Base-by-base conservation (phyloP, 2,329 filamentous ascomycete genomes). In the Colletotrichum tanaceti region DNA sequence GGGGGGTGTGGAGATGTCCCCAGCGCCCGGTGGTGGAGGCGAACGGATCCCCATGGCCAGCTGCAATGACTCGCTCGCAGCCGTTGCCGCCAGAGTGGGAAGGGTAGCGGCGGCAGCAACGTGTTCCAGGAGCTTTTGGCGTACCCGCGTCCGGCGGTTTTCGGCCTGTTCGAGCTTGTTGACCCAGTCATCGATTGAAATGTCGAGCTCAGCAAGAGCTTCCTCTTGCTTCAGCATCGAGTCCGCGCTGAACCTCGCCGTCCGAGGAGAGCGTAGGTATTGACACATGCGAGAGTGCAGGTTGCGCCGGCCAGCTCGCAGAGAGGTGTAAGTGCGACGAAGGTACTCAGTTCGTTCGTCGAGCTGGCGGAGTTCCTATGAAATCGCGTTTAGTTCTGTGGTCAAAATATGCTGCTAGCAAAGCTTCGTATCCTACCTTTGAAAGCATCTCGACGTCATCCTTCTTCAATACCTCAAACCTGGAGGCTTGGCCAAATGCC, bases 51-150 rank as follows among this genome's bases (percentile, higher is more conserved):
- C 81, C 75, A 82, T 79, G 57, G 78, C 79, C 53, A 80, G 77
- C 65, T 84, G 82, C 60, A 82, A 75, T 54, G 78, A 79, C 71
- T 84, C 82, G 68, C 77, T 80, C 41, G 78, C 75, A 24, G 76
- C 75, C 10, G 77, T 72, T 60, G 72, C 70, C 52, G 72, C 70
- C 13, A 75, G 73, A 16, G 75, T 57, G 39, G 81, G 77, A 14
- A 91, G 81, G 7, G 87, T 87, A 59, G 87, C 81, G 2, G 91
- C 90, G 18, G 91, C 92, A 54, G 92, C 92, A 60, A 94, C 89
- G 75, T 95, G 92, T 78, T 95, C 92, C 4, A 95, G 85, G 14
- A 95, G 83, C 83, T 94, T 95, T 76, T 94, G 91, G 44, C 91
- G 87, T 52, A 95, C 89, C 7, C 91, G 86, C 18, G 89, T 90